phyloP scores from a whole-genome alignment of 1,139 yeast genomes.

The Geotrichum citri-aurantii region DNA sequence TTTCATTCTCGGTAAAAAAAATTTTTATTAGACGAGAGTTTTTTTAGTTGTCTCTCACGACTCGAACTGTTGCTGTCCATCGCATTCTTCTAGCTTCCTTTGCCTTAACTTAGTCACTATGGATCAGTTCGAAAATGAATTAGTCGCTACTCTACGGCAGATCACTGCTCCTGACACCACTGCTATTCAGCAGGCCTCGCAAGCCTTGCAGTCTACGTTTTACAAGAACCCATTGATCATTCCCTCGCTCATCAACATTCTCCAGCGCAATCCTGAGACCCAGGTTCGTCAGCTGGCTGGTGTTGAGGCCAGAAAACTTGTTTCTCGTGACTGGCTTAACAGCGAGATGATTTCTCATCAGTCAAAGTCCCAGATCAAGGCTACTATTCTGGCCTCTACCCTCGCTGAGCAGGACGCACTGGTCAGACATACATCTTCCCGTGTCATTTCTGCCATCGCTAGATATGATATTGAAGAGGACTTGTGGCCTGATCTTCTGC shows the following conservation, averaged over 20 bases:
- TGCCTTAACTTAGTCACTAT: constrained; percentile 33
- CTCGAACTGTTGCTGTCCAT: background rate
- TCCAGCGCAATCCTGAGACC: constrained; percentile 59
- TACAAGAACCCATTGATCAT: constrained; percentile 67
- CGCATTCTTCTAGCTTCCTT: background rate
- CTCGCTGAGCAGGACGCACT: constrained; percentile 59
- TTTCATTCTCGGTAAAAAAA: background rate
- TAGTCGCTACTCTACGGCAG: constrained; percentile 73
- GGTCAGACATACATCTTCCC: constrained; percentile 83
- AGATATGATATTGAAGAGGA: constrained; percentile 60
- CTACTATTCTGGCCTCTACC: constrained; percentile 61
- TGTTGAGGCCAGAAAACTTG: constrained; percentile 87
- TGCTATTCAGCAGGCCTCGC: constrained; percentile 78
- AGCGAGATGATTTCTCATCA: constrained; percentile 32
- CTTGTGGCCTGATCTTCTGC: constrained; percentile 75
- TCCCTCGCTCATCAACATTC: constrained; percentile 76
- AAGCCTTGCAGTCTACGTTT: constrained; percentile 64
- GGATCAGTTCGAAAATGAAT: constrained; percentile 64
- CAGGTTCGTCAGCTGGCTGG: constrained; percentile 80
- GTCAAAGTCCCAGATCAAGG: constrained; percentile 56
- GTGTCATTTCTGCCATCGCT: constrained; percentile 85
- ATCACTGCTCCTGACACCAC: constrained; percentile 72
- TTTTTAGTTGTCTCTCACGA: background rate
- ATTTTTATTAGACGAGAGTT: background rate
- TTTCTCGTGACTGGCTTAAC: constrained; percentile 63